Evolutionary conservation across 345 rosid species (phyloP).

Genomic region (Gynandropsis gynandra): DNA sequence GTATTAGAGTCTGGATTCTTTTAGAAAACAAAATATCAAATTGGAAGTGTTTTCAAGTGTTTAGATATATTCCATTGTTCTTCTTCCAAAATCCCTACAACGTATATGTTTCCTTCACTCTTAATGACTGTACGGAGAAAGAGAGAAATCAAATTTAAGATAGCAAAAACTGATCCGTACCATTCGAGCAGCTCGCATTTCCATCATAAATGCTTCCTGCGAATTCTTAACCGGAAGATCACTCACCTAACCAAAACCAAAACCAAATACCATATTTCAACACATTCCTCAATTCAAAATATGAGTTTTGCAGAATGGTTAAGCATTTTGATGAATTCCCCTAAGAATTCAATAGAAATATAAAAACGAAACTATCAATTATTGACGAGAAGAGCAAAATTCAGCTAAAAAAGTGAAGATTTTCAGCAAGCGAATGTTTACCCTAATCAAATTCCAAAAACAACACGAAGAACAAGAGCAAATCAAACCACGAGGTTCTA

Average conservation of each 20-base stretch:
- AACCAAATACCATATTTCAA: background rate
- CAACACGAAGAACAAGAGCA: background rate
- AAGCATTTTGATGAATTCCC: background rate
- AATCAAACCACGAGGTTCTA: background rate
- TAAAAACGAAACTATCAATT: background rate
- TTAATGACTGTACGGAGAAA: no score
- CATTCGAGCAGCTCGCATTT: conserved; percentile 93
- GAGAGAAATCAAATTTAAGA: no score
- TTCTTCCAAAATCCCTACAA: no score
- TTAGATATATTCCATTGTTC: no score
- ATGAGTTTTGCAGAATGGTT: no score
- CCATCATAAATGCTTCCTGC: conserved; percentile 92
- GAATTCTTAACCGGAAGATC: conserved; percentile 73
- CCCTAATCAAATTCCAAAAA: background rate
- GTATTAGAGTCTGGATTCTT: no score
- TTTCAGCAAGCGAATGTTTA: background rate
- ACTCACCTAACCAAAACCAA: conserved; percentile 40
- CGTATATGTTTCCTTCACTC: no score
- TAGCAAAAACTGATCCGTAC: conserved; percentile 27
- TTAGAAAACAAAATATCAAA: no score
- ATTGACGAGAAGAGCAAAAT: background rate
- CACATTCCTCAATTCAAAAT: no score
- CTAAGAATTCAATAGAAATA: background rate
- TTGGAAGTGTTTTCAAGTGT: no score
- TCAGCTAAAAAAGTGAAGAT: no score